phyloP scores from a whole-genome alignment of 2,329 filamentous ascomycete genomes.

The Exophiala sideris region DNA sequence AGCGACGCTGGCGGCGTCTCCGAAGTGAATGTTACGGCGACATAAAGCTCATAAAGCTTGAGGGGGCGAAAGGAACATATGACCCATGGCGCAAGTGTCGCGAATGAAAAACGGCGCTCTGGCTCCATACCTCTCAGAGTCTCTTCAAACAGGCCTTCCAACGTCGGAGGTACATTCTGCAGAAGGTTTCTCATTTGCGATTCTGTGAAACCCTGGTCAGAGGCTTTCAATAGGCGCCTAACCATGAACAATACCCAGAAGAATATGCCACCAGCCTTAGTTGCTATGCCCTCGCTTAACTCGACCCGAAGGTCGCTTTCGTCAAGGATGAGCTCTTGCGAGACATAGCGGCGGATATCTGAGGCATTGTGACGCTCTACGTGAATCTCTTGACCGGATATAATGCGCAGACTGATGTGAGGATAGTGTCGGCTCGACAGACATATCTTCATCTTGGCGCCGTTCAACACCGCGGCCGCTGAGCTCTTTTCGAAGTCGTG shows the following conservation, averaged over 20 bases:
- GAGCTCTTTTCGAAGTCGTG: slow-evolving; percentile 33
- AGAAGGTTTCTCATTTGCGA: too few species aligned
- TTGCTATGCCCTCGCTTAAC: slow-evolving; percentile 33
- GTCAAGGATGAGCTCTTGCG: too few species aligned
- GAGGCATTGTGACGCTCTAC: slow-evolving; percentile 37
- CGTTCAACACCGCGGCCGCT: background rate
- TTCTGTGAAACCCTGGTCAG: slow-evolving; percentile 28
- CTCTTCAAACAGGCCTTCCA: too few species aligned
- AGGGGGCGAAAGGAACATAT: too few species aligned
- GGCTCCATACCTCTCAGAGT: too few species aligned
- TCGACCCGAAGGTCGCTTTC: too few species aligned
- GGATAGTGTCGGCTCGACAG: slow-evolving; percentile 47
- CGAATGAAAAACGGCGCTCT: too few species aligned
- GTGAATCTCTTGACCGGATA: slow-evolving; percentile 30
- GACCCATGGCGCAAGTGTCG: too few species aligned
- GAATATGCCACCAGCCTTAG: slow-evolving; percentile 43
- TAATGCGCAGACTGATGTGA: slow-evolving; percentile 32
- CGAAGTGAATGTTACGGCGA: too few species aligned
- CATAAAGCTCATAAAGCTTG: too few species aligned
- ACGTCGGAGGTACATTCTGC: too few species aligned
- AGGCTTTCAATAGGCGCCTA: slow-evolving; percentile 44
- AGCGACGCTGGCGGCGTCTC: slow-evolving; percentile 22
- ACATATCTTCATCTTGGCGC: slow-evolving; percentile 32
- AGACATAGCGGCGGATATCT: background rate
- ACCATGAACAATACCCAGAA: slow-evolving; percentile 48